phyloP scores from a whole-genome alignment of 2,329 filamentous ascomycete species.

The Furcasterigmium furcatum region DNA sequence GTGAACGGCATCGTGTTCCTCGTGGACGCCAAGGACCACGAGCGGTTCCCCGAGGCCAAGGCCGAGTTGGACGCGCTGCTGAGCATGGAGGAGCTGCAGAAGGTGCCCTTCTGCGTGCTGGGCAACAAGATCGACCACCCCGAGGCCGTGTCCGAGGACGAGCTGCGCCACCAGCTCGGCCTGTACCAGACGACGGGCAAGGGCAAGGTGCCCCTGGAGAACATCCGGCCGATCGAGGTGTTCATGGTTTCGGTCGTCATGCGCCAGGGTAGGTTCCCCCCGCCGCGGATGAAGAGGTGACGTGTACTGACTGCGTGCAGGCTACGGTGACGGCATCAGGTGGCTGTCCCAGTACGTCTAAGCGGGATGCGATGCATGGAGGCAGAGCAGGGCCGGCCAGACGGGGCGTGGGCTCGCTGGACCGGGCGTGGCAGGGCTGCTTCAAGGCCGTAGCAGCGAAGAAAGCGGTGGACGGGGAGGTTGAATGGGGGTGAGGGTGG shows the following conservation, averaged over 20 bases:
- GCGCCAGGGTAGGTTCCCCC: constrained; percentile 74
- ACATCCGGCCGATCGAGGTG: constrained; percentile 91
- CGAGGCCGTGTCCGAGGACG: constrained; percentile 91
- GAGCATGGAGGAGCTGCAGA: constrained; percentile 92
- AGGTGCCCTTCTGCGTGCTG: constrained; percentile 93
- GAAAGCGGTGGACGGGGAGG: not conserved
- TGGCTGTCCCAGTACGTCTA: constrained; percentile 93
- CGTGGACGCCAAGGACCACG: constrained; percentile 94
- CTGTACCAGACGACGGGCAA: constrained; percentile 96
- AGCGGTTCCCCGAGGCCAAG: constrained; percentile 92
- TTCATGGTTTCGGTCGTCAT: constrained; percentile 99
- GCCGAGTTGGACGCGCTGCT: constrained; percentile 94
- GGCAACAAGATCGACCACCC: constrained; percentile 99
- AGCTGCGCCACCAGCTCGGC: constrained; percentile 86
- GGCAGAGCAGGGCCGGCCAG: constrained; percentile 1
- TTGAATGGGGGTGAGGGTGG: not conserved
- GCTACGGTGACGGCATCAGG: constrained; percentile 86
- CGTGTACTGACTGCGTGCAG: constrained; percentile 28
- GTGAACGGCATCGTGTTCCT: constrained; percentile 97
- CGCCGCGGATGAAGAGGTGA: not conserved
- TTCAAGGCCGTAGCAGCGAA: not conserved
- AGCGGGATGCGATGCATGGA: constrained; percentile 17
- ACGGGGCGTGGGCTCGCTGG: not conserved
- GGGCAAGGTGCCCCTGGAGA: constrained; percentile 89
- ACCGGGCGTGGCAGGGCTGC: not conserved